Conservation (phyloP, 2,329 filamentous ascomycete genomes). For the Fusarium domesticum region DNA sequence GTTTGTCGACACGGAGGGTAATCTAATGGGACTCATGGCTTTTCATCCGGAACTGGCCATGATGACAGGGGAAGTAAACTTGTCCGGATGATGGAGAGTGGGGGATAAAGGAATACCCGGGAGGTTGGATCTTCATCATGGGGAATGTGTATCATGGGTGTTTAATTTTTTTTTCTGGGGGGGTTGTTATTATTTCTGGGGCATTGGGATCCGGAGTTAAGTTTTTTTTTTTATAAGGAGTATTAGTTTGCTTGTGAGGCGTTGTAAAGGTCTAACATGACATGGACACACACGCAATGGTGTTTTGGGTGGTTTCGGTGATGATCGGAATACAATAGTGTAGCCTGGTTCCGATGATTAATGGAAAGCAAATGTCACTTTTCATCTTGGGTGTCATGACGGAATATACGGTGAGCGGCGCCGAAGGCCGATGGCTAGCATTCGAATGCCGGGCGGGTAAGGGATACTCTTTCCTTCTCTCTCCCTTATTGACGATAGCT, state of each 20-base stretch:
- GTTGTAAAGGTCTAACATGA: too few relatives aligned
- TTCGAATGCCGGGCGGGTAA: too few relatives aligned
- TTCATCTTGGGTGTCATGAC: not conserved
- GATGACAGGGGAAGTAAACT: constrained; percentile 5
- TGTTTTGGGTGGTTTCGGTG: too few relatives aligned
- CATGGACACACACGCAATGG: too few relatives aligned
- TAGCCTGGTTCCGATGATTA: too few relatives aligned
- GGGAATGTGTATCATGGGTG: not conserved
- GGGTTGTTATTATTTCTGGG: too few relatives aligned
- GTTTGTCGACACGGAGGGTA: constrained; percentile 28
- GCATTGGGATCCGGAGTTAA: constrained; percentile 8
- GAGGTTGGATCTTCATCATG: constrained; percentile 1
- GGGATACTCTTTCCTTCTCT: too few relatives aligned
- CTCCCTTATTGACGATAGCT: too few relatives aligned
- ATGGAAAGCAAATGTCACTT: too few relatives aligned
- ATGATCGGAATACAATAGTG: not conserved
- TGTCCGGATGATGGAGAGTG: constrained; percentile 1
- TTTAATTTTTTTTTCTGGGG: not conserved
- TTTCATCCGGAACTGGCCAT: constrained; percentile 22
- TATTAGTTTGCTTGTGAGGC: too few relatives aligned
- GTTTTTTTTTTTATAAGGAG: too few relatives aligned
- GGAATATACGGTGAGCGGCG: not conserved
- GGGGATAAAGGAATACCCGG: constrained; percentile 28
- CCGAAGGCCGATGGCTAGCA: not conserved
- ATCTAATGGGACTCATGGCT: constrained; percentile 25